Base-by-base conservation (phyloP, 306 rosid species). In the Prosopis cineraria region DNA sequence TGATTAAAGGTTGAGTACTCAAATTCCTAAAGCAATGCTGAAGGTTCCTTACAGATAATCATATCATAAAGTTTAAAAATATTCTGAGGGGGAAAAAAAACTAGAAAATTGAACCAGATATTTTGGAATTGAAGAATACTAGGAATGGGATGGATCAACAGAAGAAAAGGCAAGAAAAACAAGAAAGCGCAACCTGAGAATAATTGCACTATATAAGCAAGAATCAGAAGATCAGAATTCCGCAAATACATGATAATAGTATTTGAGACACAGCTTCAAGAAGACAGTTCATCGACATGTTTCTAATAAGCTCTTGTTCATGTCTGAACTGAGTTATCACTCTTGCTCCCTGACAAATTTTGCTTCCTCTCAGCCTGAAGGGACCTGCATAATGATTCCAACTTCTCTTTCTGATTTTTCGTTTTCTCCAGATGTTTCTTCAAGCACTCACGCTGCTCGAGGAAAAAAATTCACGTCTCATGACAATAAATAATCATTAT, bases 331-430 rank as follows among this genome's bases (percentile, higher is more conserved):
- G 91, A 80, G 72, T 75, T 89, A 10, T 87, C 78, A 84, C 74
- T 87, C 79, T 83, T 87, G 90, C 87, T 84, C 71, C 84, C 92
- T 2, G 77, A 63, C 19, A 78, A 87, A 84, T 45, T 86, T 34
- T 86, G 91, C 78, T 91, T 95, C 91, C 98, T 89, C 79, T 95
- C 98, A 60, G 97, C 98, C 84, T 88, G 97, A 71, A 95, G 98
- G 3, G 91, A 95, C 69, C 98, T 78, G 83, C 98, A 95, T 82
- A 95, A 68, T 0, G 98, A 92, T 79, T 92, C 98, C 0, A 95
- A 94, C 80, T 83, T 95, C 58, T 87, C 96, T 74, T 95, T 95
- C 88, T 95, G 97, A 33, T 91, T 92, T 86, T 91, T 91, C 0
- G 93, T 88, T 85, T 85, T 95, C 87, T 86, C 92, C 80, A 95